phyloP scores from a whole-genome alignment of 768 basidiomycete species.

The Pulveroboletus sp. region DNA sequence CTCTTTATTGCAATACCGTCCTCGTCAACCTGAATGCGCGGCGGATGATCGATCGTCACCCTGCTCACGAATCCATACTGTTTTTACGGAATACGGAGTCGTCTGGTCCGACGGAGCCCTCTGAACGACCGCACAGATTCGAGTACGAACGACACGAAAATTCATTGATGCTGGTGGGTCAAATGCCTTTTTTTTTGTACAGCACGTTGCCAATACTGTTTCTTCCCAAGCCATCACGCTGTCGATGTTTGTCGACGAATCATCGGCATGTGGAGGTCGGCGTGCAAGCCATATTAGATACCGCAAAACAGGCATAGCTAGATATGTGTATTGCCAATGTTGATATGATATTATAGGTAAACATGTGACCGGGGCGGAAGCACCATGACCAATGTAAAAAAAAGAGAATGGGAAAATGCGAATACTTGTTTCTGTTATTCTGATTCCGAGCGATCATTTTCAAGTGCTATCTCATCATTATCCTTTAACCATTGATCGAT shows the following conservation, averaged over 20 bases:
- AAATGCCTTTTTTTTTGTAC: not conserved
- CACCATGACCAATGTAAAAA: too few relatives aligned
- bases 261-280: conserved; percentile 1
- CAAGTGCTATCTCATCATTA: not conserved
- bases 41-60: conserved; percentile 7
- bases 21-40: conserved; percentile 31
- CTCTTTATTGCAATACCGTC: conserved; percentile 30
- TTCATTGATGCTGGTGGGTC: not conserved
- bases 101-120: not conserved
- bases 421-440: too few relatives aligned
- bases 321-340: not conserved
- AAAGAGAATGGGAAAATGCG: too few relatives aligned
- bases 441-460: not conserved
- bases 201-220: not conserved
- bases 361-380: too few relatives aligned
- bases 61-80: conserved; percentile 1
- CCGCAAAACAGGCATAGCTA: not conserved
- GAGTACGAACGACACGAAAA: conserved; percentile 1
- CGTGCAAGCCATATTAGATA: conserved; percentile 6
- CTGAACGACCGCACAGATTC: not conserved
- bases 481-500: conserved; percentile 61
- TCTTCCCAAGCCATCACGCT: not conserved
- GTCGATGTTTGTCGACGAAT: not conserved
- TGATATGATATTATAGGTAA: not conserved
- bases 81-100: conserved; percentile 4